Base-by-base conservation (phyloP, 2,329 filamentous ascomycete genomes). In the Venturiaceae sp. region DNA sequence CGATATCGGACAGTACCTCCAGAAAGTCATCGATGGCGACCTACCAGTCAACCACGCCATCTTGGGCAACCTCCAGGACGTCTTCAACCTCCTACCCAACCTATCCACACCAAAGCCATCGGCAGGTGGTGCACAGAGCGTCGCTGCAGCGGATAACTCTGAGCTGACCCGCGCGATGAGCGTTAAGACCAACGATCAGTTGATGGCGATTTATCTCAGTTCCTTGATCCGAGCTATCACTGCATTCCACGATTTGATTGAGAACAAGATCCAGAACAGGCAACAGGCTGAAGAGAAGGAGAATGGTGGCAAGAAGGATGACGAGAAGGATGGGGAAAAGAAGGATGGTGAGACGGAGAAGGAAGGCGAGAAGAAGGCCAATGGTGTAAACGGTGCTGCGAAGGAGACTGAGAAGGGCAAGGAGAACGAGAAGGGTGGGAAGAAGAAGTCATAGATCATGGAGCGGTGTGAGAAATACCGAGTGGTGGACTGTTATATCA, bases 191-290 rank as follows among this genome's bases (percentile, higher is more conserved):
- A 99, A 99, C 70, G 94, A 99, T 73, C 94, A 99, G 77, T 83
- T 99, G 64, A 96, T 99, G 89, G 85, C 92, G 56, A 97, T 99
- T 72, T 99, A 99, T 75, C 81, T 99, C 58, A 95, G 90, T 76
- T 95, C 90, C 77, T 78, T 97, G 78, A 97, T 99, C 75, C 84
- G 94, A 62, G 94, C 94, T 59, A 99, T 99, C 69, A 97, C 94
- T 13, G 94, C 94, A 7, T 99, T 97, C 86, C 94, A 99, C 73
- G 94, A 99, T 71, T 77, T 99, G 65, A 99, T 99, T 65, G 94
- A 99, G 79, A 99, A 99, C 80, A 99, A 99, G 83, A 96, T 97
- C 65, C 92, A 97, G 78, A 99, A 99, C 77, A 84, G 92, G 72
- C 92, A 97, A 75, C 90, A 95, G 72, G 88, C 95, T 69, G 94